Evolutionary conservation across 495 filamentous ascomycete genomes (phyloP), one percentile per base, ranked within the genome.

Genomic region (Penicillium diatomitis): DNA sequence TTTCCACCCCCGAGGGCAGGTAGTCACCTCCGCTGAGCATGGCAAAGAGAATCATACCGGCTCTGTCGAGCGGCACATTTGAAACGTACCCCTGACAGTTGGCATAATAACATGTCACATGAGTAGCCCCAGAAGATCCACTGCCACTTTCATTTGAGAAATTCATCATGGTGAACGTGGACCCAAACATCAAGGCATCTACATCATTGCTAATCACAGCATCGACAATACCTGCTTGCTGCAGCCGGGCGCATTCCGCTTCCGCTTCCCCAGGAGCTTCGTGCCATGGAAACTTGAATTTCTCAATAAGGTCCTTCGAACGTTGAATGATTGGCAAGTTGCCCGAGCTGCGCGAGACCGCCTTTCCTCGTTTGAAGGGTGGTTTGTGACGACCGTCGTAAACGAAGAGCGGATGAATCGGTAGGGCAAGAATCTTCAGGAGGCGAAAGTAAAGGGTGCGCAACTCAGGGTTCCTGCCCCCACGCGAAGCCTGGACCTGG

Each of bases 1-100:
- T 83, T 0, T 87, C 83, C 11, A 99, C 82, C 0, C 94, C 94
- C 46, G 87, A 88, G 2, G 92, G 89, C 7, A 90, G 67, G 56
- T 99, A 99, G 64, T 99, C 94, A 5, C 92, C 92, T 7, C 94
- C 92, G 59, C 88, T 95, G 76, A 99, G 90, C 62, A 99, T 71
- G 0, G 94, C 94, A 34, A 99, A 83, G 9, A 99, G 63, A 35
- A 97, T 83, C 91, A 99, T 96, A 2, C 90, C 92, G 47, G 90
- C 80, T 38, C 83, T 76, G 55, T 89, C 84, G 29, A 99, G 67
- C 5, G 81, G 81, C 11, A 68, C 60, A 41, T 66, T 71, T 61
- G 62, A 60, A 3, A 56, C 45, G 33, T 60, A 33, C 12, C 50
- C 56, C 11, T 53, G 37, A n/a, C 48, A 69, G 3, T 64, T 68